Evolutionary conservation across 2,329 filamentous ascomycete genomes (phyloP), one percentile per base, ranked within the genome.

Genomic region (Claviceps sp.): DNA sequence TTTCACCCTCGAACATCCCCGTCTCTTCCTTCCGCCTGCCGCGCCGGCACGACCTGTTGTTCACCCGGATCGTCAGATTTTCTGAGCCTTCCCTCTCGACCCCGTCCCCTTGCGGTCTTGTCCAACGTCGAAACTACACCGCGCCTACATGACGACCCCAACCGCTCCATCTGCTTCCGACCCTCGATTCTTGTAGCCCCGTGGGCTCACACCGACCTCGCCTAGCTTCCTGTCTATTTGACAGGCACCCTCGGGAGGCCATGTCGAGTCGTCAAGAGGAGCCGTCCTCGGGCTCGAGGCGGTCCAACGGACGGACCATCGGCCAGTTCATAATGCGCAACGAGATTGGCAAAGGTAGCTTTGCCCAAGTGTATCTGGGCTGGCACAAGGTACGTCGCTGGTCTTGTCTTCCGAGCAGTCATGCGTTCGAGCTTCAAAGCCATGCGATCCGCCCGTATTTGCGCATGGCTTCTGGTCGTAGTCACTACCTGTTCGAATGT

Each of bases 311-410:
- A 44, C 63, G 63, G 47, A 62, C 59, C 55, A 67, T 93, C 61
- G 88, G 89, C 59, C 82, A 85, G 63, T 96, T 94, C 69, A 78
- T 79, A 61, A 83, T 91, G 62, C 81, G 89, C 60, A 83, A 86
- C 60, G 88, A 96, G 72, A 96, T 97, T 66, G 93, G 93, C 57
- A 93, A 93, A 72, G 93, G 93, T 56, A 97, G 93, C 73, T 98
- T 97, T 74, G 93, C 93, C 58, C 89, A 89, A 59, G 93, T 98
- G 59, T 97, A 93, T 67, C 81, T 86, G 66, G 89, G 87, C 57
- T 82, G 83, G 60, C 87, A 94, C 70, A 85, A 85, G 72, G 89
- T 95, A 55, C 48, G 58, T 55, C 54, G 37, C 7, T 7, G 41
- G 38, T 5, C 6, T 37, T 38, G 30, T 45, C n/a, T 18, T 18